These are phyloP conservation scores for Colletotrichum salicis DNA, from an alignment of 2,329 filamentous ascomycete genomes.

Conservation along the genomic window DNA sequence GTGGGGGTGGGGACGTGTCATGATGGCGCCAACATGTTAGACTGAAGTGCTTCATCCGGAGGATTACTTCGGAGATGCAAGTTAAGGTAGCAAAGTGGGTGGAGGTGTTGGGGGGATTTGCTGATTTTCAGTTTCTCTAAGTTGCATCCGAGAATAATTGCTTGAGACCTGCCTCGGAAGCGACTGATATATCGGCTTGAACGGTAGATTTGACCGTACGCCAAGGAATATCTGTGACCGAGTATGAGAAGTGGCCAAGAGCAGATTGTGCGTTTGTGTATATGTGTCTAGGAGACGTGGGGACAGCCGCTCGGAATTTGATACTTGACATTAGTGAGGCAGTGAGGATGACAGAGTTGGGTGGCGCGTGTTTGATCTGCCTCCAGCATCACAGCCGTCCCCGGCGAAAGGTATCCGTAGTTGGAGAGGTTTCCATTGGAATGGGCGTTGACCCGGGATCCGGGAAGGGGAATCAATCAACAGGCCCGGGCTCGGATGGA, in stretches of 20 bases:
- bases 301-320: not conserved
- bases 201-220: not conserved
- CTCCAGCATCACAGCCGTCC: not conserved
- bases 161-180: not conserved
- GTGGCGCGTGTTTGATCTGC: not conserved
- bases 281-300: not conserved
- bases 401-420: not conserved
- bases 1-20: not conserved
- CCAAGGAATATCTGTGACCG: not conserved
- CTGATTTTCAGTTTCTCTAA: constrained; percentile 1
- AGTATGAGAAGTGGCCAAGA: not conserved
- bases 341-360: not conserved
- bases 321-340: not conserved
- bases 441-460: constrained; percentile 6
- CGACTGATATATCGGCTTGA: not conserved
- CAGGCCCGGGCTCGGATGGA: not conserved
- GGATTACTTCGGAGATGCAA: too few relatives aligned
- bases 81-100: not conserved
- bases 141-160: not conserved
- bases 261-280: not conserved
- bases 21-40: not conserved
- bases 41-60: not conserved
- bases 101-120: not conserved
- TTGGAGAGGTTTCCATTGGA: not conserved
- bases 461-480: not conserved